Conservation (phyloP, 768 basidiomycete species). For the Xerocomus spinulosus region DNA sequence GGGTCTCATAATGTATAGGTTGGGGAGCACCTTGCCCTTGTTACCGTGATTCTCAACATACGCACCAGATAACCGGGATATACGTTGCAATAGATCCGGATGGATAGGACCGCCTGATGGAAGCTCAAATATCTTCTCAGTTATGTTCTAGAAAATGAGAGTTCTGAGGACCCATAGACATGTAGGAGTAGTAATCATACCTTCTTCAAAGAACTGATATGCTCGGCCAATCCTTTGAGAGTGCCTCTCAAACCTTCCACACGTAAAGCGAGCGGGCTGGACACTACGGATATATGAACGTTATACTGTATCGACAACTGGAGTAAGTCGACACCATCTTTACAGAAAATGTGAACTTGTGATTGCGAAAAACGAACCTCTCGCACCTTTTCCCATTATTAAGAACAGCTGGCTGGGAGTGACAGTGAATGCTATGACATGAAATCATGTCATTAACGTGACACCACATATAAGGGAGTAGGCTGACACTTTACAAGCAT, state of each 20-base stretch:
- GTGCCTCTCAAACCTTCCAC: conserved; percentile 55
- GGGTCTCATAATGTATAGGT: background rate
- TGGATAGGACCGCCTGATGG: conserved; percentile 43
- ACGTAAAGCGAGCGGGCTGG: conserved; percentile 52
- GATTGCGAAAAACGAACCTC: background rate
- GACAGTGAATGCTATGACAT: conserved; percentile 48
- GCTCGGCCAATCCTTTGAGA: conserved; percentile 43
- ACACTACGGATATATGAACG: conserved; percentile 55
- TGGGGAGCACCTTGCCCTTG: conserved; percentile 38
- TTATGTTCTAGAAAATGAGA: conserved; percentile 16
- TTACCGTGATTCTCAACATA: conserved; percentile 50
- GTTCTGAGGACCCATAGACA: background rate
- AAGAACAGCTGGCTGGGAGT: conserved; percentile 60
- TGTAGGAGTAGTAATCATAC: conserved; percentile 28
- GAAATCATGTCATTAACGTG: conserved; percentile 1
- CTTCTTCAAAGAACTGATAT: conserved; percentile 45
- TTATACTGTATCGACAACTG: conserved; percentile 55
- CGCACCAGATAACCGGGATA: conserved; percentile 67
- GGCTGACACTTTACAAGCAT: conserved; percentile 43
- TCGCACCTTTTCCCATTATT: conserved; percentile 64
- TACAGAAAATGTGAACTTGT: conserved; percentile 7
- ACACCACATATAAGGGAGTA: background rate
- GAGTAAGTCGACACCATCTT: conserved; percentile 63
- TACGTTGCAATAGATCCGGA: conserved; percentile 48
- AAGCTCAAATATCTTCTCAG: conserved; percentile 36